Evolutionary conservation across 2,329 filamentous ascomycete species (phyloP), one percentile per base, ranked within the genome.

Genomic region (Bipolaris zeicola): DNA sequence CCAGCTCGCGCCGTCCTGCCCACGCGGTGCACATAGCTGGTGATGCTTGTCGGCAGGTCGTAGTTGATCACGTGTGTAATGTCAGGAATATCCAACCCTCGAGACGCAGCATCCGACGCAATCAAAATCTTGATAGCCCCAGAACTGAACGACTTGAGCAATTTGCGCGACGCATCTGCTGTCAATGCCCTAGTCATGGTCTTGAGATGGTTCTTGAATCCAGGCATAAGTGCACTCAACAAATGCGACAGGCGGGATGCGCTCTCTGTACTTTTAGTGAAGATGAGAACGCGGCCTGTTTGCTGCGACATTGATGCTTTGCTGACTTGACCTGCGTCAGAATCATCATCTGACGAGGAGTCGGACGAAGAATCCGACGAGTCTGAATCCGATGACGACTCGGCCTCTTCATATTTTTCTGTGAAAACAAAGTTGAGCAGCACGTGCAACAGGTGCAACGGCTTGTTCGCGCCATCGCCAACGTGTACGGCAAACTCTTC

Each of bases 51-150:
- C 0, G 94, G 94, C 49, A 97, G 83, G 73, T 97, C 94, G 80
- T 98, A 98, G 78, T 96, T 97, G 76, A 98, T 81, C 44, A 98
- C 92, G 70, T 96, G 90, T 34, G 88, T 87, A 44, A 98, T 84
- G 44, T 85, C 83, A 0, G 87, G 85, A 11, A 96, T 82, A 75
- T 98, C 94, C 24, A 98, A 87, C 68, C 94, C 95, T 61, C 94
- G 90, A 2, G 92, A 91, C 1, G 95, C 91, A n/a, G 96, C 89
- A 73, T 98, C 94, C 0, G 95, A 96, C 0, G 93, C 92, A 43
- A 98, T 88, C 41, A 98, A 85, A 44, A 96, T 86, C 6, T 87
- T 87, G 24, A 90, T 76, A 56, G 85, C 85, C 55, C 83, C 83
- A 6, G 79, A 75, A 3, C 83, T 78, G 73, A 94, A 93, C n/a